These are phyloP conservation scores for Hsuehochloa calcarea DNA, from an alignment of 176 grass and related monocot species.

Conservation along the genomic window DNA sequence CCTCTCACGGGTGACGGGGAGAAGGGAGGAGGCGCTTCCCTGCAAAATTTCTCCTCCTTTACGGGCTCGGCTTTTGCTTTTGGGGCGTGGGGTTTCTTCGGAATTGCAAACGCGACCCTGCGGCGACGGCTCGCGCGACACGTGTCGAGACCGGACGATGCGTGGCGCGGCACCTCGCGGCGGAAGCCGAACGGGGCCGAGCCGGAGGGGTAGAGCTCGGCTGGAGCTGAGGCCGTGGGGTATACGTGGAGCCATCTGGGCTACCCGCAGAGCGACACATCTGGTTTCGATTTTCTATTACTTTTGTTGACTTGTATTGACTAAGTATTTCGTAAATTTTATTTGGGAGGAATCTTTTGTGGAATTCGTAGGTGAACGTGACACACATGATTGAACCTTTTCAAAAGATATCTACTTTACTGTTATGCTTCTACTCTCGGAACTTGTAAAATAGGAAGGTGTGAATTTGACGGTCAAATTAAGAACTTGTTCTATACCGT, in stretches of 20 bases:
- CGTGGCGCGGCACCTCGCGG: conserved; percentile 38
- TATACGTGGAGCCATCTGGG: neutral
- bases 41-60: conserved; percentile 4
- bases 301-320: neutral
- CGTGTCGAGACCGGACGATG: conserved; percentile 27
- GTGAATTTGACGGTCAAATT: neutral
- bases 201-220: neutral
- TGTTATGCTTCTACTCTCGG: too few species aligned
- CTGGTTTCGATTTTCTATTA: neutral
- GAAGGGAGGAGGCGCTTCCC: neutral
- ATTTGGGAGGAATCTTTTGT: neutral
- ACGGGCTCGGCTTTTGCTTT: conserved; percentile 35
- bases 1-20: neutral
- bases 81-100: conserved; percentile 38
- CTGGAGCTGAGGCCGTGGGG: neutral
- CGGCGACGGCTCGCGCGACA: neutral
- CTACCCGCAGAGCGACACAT: neutral
- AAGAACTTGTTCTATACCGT: neutral
- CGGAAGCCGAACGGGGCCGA: neutral
- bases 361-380: neutral
- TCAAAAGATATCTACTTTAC: neutral
- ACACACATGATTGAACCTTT: neutral
- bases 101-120: neutral
- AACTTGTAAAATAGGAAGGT: neutral
- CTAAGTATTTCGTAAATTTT: neutral